A percentile compares a stretch with the other conserved stretches of the same genome.
phyloP scores from a whole-genome alignment of 2,329 filamentous ascomycete species.

The Gaeumannomyces sp. region DNA sequence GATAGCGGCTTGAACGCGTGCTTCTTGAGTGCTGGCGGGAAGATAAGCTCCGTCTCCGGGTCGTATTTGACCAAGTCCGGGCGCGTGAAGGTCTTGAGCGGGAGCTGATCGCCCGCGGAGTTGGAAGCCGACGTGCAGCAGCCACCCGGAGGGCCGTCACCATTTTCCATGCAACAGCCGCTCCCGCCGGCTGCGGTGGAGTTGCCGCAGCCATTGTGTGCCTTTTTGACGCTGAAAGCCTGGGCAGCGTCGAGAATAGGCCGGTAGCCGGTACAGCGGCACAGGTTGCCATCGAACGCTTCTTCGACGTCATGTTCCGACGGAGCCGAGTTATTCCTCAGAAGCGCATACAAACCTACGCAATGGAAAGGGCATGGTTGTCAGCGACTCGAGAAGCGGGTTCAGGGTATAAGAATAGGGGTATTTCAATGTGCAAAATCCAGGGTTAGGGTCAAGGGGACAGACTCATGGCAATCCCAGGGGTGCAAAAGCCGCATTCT shows the following conservation, averaged over 20 bases:
- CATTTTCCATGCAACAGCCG: slow-evolving; percentile 68
- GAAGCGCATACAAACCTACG: slow-evolving; percentile 66
- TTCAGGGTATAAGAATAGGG: background rate
- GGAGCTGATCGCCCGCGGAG: slow-evolving; percentile 44
- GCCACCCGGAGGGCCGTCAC: slow-evolving; percentile 47
- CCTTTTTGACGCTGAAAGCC: slow-evolving; percentile 62
- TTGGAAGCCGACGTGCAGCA: slow-evolving; percentile 62
- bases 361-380: background rate
- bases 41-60: slow-evolving; percentile 90
- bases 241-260: slow-evolving; percentile 92
- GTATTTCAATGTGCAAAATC: background rate
- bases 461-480: slow-evolving; percentile 92
- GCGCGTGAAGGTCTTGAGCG: slow-evolving; percentile 67
- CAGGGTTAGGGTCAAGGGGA: background rate
- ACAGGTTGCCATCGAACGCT: slow-evolving; percentile 94
- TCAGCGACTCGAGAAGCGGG: background rate
- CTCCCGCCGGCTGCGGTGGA: slow-evolving; percentile 41
- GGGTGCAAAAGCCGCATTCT: slow-evolving; percentile 92
- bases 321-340: slow-evolving; percentile 76
- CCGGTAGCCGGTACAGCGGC: slow-evolving; percentile 89
- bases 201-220: slow-evolving; percentile 40
- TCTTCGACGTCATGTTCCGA: slow-evolving; percentile 84
- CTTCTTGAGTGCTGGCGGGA: slow-evolving; percentile 78
- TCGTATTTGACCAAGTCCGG: slow-evolving; percentile 94
- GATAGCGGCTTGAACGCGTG: slow-evolving; percentile 75